Conservation (phyloP, 2,329 filamentous ascomycete genomes). For the Fusarium tuaranense region DNA sequence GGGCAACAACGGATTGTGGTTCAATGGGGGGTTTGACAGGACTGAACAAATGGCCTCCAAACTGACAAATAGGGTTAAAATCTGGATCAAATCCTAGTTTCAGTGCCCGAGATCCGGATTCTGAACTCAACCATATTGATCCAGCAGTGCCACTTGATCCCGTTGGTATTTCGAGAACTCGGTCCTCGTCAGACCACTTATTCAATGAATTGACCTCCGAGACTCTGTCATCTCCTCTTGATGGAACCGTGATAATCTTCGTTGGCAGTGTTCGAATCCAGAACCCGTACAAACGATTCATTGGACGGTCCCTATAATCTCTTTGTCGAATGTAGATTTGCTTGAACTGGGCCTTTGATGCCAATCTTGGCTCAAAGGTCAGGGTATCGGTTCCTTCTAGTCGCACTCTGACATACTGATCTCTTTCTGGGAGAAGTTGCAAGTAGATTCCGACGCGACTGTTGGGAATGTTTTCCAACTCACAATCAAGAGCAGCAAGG, state of each 20-base stretch:
- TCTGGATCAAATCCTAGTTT: background rate
- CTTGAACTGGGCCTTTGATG: background rate
- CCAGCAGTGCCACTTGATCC: background rate
- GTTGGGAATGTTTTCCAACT: background rate
- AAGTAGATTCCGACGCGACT: background rate
- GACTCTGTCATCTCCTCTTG: background rate
- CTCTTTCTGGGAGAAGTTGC: background rate
- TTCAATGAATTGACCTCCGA: background rate
- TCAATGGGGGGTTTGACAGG: background rate
- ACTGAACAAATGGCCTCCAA: background rate
- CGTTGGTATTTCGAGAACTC: background rate
- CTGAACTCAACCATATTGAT: background rate
- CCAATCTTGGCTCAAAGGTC: background rate
- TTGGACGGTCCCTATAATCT: background rate
- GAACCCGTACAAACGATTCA: background rate
- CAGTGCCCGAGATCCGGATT: background rate
- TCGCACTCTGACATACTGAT: background rate
- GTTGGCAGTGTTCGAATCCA: background rate
- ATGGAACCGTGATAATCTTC: background rate
- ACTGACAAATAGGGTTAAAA: background rate
- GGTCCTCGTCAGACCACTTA: background rate
- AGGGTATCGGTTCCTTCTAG: background rate
- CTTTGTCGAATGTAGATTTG: background rate
- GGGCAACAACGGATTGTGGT: background rate
- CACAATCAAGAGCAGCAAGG: background rate